Evolutionary conservation across 2,329 filamentous ascomycete species (phyloP).

Genomic region (Chaetoscypha palmicola): DNA sequence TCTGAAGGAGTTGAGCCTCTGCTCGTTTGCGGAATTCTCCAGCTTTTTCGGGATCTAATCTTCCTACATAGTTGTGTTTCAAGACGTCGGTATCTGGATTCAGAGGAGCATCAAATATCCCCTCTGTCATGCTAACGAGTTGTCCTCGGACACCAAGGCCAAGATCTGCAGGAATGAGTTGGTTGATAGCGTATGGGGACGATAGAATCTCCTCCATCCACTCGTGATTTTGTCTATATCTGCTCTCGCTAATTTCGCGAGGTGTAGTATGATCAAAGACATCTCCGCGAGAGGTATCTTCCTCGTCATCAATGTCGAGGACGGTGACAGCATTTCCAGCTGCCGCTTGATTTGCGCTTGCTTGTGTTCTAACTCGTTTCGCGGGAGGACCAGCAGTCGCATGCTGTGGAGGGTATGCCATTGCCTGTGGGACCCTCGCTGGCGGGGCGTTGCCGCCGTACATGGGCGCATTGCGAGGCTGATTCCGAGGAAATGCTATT

Average conservation of each 20-base stretch:
- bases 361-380: slow-evolving; percentile 40
- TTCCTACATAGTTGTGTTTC: slow-evolving; percentile 56
- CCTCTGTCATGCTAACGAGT: slow-evolving; percentile 72
- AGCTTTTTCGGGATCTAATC: slow-evolving; percentile 67
- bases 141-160: slow-evolving; percentile 80
- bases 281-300: slow-evolving; percentile 81
- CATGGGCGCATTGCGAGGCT: slow-evolving; percentile 32
- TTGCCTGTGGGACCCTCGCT: slow-evolving; percentile 40
- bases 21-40: slow-evolving; percentile 80
- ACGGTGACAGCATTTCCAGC: slow-evolving; percentile 15
- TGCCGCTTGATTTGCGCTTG: slow-evolving; percentile 15
- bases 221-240: slow-evolving; percentile 92
- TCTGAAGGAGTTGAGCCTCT: slow-evolving; percentile 61
- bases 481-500: slow-evolving; percentile 59
- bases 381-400: slow-evolving; percentile 41
- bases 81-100: slow-evolving; percentile 39
- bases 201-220: slow-evolving; percentile 98
- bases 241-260: slow-evolving; percentile 75
- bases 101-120: slow-evolving; percentile 66
- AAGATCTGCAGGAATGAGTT: slow-evolving; percentile 81
- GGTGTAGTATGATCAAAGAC: slow-evolving; percentile 85
- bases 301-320: slow-evolving; percentile 66
- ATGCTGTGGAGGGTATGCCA: slow-evolving; percentile 53
- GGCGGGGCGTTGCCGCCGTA: slow-evolving; percentile 24
- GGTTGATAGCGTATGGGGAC: slow-evolving; percentile 77